These are phyloP conservation scores for Yamadazyma friedrichii DNA, from an alignment of 1,139 yeast genomes.

Conservation along the genomic window DNA sequence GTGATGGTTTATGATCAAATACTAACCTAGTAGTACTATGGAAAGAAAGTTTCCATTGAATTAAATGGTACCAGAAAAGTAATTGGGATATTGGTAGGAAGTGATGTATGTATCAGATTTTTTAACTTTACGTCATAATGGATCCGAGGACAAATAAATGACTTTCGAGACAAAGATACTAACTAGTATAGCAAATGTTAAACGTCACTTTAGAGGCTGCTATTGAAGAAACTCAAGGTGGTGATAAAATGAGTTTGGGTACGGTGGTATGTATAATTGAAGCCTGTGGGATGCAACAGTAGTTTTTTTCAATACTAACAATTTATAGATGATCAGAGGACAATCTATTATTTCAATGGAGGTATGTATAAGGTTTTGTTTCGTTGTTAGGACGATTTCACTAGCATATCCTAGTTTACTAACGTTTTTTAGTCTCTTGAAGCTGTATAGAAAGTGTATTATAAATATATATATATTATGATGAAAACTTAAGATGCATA, in stretches of 20 bases:
- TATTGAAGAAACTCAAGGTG: conserved; percentile 54
- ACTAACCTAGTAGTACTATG: conserved; percentile 60
- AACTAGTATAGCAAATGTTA: conserved; percentile 50
- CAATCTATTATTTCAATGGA: conserved; percentile 60
- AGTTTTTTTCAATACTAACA: conserved; percentile 21
- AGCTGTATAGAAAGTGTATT: conserved; percentile 26
- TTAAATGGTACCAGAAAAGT: conserved; percentile 74
- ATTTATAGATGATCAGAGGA: conserved; percentile 51
- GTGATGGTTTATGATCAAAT: not conserved
- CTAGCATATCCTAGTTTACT: too few species aligned
- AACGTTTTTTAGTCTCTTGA: conserved; percentile 29
- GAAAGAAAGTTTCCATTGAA: conserved; percentile 66
- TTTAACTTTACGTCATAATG: too few species aligned
- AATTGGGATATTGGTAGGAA: conserved; percentile 73
- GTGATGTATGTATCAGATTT: conserved; percentile 65
- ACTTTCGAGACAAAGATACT: too few species aligned
- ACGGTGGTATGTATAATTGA: conserved; percentile 39
- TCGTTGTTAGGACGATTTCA: conserved; percentile 16
- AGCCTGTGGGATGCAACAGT: too few species aligned
- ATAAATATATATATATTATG: conserved; percentile 8
- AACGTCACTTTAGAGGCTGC: conserved; percentile 77
- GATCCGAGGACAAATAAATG: too few species aligned
- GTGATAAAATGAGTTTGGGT: conserved; percentile 55
- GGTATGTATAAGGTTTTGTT: conserved; percentile 28
- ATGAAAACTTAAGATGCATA: conserved; percentile 42